These are phyloP conservation scores for Phytophthora lateralis DNA, from an alignment of 352 stramenopile genomes.

Conservation along the genomic window DNA sequence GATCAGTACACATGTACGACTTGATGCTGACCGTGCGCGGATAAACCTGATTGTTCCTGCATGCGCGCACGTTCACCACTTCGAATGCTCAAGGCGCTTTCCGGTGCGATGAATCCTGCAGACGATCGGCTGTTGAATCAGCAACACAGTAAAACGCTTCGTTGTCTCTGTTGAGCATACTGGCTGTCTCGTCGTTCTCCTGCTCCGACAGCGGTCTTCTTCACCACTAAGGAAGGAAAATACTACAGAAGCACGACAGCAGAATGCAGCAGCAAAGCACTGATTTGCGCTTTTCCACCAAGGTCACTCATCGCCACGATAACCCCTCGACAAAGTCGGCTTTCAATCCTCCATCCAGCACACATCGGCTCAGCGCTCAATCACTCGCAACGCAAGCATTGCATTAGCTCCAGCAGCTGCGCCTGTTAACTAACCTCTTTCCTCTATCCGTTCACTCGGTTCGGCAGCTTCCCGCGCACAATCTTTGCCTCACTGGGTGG, in stretches of 20 bases:
- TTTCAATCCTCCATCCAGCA: not conserved
- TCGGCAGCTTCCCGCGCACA: conserved; percentile 55
- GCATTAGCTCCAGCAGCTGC: not conserved
- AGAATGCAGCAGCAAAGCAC: conserved; percentile 4
- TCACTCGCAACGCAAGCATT: not conserved
- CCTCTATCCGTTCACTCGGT: conserved; percentile 59
- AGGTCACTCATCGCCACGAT: not conserved
- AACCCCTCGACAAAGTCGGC: not conserved
- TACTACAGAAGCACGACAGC: not conserved
- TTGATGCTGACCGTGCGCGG: conserved; percentile 13
- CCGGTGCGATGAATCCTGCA: conserved; percentile 7
- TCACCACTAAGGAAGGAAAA: too few species aligned
- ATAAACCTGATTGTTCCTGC: not conserved
- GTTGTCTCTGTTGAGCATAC: too few species aligned
- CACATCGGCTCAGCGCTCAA: too few species aligned
- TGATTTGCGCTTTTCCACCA: not conserved
- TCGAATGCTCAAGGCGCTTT: conserved; percentile 24
- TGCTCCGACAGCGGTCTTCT: too few species aligned
- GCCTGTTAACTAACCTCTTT: conserved; percentile 1
- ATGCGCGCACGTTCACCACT: conserved; percentile 11
- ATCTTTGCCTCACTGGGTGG: conserved; percentile 69
- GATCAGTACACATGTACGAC: conserved; percentile 8
- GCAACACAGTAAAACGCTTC: too few species aligned
- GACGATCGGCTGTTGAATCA: not conserved
- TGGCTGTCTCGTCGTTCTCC: too few species aligned